Evolutionary conservation across 2,329 filamentous ascomycete genomes (phyloP).

Genomic region (Purpureocillium takamizusanense): DNA sequence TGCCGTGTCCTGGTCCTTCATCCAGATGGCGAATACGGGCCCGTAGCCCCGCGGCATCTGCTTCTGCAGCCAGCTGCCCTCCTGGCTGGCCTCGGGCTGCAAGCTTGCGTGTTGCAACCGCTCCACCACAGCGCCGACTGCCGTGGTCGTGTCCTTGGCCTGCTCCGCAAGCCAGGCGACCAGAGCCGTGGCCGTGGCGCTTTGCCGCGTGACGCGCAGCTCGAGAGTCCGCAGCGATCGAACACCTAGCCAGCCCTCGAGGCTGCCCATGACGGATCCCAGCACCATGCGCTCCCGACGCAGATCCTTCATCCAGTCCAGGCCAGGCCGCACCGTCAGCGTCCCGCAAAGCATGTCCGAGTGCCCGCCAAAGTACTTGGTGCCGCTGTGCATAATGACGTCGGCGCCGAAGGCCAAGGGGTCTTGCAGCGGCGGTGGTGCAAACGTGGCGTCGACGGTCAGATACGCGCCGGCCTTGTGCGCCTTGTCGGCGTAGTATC

Average conservation of each 20-base stretch:
- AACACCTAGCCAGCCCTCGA: slow-evolving; percentile 89
- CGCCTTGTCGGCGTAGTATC: slow-evolving; percentile 62
- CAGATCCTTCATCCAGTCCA: slow-evolving; percentile 51
- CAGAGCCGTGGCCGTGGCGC: slow-evolving; percentile 56
- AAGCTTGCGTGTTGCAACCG: slow-evolving; percentile 70
- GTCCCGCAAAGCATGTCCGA: slow-evolving; percentile 89
- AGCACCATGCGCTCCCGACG: slow-evolving; percentile 63
- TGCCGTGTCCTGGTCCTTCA: slow-evolving; percentile 53
- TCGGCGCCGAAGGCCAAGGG: slow-evolving; percentile 78
- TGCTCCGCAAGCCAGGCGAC: slow-evolving; percentile 61
- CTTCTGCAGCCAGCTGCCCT: slow-evolving; percentile 61
- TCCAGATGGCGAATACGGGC: slow-evolving; percentile 72
- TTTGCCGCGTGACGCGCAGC: slow-evolving; percentile 71
- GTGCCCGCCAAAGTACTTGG: slow-evolving; percentile 95
- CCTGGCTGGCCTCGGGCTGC: slow-evolving; percentile 52
- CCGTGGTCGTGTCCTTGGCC: slow-evolving; percentile 26
- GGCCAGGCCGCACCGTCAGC: slow-evolving; percentile 51
- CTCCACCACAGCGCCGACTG: slow-evolving; percentile 45
- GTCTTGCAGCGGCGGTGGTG: slow-evolving; percentile 79
- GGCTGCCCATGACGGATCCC: slow-evolving; percentile 75
- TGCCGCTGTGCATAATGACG: slow-evolving; percentile 83
- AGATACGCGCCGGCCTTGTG: slow-evolving; percentile 64
- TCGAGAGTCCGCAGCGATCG: slow-evolving; percentile 80
- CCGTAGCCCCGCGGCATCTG: slow-evolving; percentile 93
- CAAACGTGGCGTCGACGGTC: slow-evolving; percentile 87